Base-by-base conservation (phyloP, 1,284 basidiomycete genomes). In the Pholiota adiposa region DNA sequence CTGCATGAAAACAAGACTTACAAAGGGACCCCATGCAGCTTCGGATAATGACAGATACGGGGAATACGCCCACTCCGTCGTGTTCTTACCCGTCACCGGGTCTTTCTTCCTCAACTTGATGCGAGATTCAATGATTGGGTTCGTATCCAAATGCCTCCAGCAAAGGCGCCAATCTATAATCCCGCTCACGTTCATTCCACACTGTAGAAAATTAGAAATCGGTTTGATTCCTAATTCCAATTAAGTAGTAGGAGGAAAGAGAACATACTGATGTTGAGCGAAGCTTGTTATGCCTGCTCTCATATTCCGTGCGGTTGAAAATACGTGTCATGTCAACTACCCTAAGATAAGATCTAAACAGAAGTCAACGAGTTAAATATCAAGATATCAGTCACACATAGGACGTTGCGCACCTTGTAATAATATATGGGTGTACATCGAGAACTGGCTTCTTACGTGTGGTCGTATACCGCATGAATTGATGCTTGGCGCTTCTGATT, bases 381-480 rank as follows among this genome's bases (percentile, higher is more conserved):
- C 6, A 38, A 7, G 36, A 38, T 16, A 38, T 11, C n/a, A 38
- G 12, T 7, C 9, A 38, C 14, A n/a, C 7, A 38, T 7, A 14
- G 14, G 9, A 61, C 8, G 7, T 68, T 36, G n/a, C n/a, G n/a
- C 55, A 75, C 74, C 72, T 67, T 56, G 74, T 74, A 6, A 73
- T 63, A 29, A 77, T 65, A 38, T 73, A 72, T 19, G 75, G 75
- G 62, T 74, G 74, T 2, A 63, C 60, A 40, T 67, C 63, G 6
- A 68, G 51, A 5, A 63, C 60, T 12, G 67, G 58, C 14, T 60
- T 62, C 12, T 64, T 64, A 29, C 60, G 51, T 1, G 46, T 54
- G 5, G 55, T 50, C 23, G n/a, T 33, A 19, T 55, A 55, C 2
- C 9, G 16, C 44, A 27, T 50, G 29, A n/a, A 33, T 38, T 25